Percentiles rank a stretch among this genome's conserved stretches.
phyloP scores from a whole-genome alignment of 176 grass and related monocot species.

The Hordeum marinum region DNA sequence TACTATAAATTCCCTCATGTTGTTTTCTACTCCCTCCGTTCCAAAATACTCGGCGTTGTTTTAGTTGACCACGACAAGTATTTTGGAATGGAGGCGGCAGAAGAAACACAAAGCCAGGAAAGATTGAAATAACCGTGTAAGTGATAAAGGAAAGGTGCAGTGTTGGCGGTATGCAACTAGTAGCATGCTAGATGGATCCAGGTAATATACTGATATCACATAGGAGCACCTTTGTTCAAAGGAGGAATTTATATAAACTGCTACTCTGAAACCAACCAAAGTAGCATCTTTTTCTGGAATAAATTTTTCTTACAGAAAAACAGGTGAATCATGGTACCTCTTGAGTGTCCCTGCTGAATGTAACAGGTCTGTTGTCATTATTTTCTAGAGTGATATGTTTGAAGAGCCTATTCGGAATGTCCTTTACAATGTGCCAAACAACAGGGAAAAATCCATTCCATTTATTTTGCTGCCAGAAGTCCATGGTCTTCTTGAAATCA shows the following conservation, averaged over 20 bases:
- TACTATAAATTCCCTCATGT: not conserved
- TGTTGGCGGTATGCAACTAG: not conserved
- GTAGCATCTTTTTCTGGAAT: not conserved
- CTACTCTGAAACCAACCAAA: not conserved
- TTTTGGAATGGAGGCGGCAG: too few relatives aligned
- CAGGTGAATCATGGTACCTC: constrained; percentile 50
- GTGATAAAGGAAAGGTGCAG: not conserved
- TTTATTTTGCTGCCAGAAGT: constrained; percentile 67
- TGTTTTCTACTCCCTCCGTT: too few relatives aligned
- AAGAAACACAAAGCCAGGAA: not conserved
- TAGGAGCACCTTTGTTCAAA: not conserved
- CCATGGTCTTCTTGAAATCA: constrained; percentile 82
- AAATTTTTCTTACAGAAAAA: not conserved
- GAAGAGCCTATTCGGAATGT: constrained; percentile 68
- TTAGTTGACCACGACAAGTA: too few relatives aligned
- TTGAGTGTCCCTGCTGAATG: constrained; percentile 83
- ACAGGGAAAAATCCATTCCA: constrained; percentile 91
- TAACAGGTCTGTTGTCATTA: constrained; percentile 63
- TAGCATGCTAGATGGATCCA: not conserved
- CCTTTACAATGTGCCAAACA: constrained; percentile 78
- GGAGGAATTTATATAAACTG: not conserved
- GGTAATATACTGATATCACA: not conserved
- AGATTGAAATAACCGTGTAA: not conserved
- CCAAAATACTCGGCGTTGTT: too few relatives aligned
- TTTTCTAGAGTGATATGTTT: constrained; percentile 87